Base-by-base conservation (phyloP, 345 rosid species). In the Streptanthus diversifolius region DNA sequence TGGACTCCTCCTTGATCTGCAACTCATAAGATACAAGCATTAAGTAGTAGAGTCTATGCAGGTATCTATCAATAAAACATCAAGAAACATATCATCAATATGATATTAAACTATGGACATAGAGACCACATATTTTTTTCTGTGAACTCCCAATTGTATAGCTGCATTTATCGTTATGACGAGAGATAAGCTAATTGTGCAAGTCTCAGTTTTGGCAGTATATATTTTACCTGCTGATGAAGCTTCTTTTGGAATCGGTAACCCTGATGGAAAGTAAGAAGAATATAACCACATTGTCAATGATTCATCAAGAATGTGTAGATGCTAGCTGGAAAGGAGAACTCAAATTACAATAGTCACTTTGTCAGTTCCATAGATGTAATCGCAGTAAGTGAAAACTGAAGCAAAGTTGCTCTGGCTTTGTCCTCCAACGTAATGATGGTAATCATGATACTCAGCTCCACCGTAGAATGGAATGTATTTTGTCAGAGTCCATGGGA, bases 401-500 rank as follows among this genome's bases (percentile, higher is more conserved):
- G 93, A 91, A 24, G 93, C 93, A 52, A 91, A 91, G 79, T 89
- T 91, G 78, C 97, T 89, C 11, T 89, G 97, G 84, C 96, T 89
- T 69, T 88, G 86, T 61, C 86, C 92, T 71, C 97, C 98, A 64
- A 92, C 96, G 41, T 86, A 92, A 70, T 89, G 96, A 79, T 92
- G 96, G 53, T 87, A 91, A 71, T 91, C 97, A 81, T 91, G 97
- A 81, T 85, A 82, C 49, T 88, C 90, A 10, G 98, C 90, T 52
- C 98, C 98, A 35, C 96, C 98, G 41, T 92, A 92, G 35, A 89
- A 92, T 5, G 96, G 98, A 54, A 92, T 85, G 61, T 75, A 92
- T 65, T 84, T 92, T 2, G 90, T 82, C 32, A 83, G 79, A 70
- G 41, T 60, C 98, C 96, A 88, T 17, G 93, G 92, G 58, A 88